These are phyloP conservation scores for Kodamaea anthophila DNA, from an alignment of 1,139 yeast species.

Conservation along the genomic window DNA sequence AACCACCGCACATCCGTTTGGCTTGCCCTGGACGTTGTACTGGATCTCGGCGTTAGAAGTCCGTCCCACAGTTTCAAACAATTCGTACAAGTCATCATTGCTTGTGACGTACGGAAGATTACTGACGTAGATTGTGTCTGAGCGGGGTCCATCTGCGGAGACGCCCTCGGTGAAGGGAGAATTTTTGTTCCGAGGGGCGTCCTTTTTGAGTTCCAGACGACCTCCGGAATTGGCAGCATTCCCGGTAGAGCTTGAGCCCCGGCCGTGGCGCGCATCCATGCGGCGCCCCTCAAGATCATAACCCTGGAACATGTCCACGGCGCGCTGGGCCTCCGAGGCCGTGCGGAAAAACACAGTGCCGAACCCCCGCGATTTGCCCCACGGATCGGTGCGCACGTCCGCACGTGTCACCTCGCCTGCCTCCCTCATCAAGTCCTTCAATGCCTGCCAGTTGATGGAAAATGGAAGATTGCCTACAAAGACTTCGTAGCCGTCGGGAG, in stretches of 20 bases:
- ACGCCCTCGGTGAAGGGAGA: conserved; percentile 62
- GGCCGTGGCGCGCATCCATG: conserved; percentile 67
- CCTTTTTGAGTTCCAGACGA: conserved; percentile 6
- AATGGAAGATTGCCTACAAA: conserved; percentile 83
- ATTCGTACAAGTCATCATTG: conserved; percentile 74
- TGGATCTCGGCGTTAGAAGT: conserved; percentile 77
- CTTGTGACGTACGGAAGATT: conserved; percentile 89
- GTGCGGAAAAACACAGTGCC: conserved; percentile 68
- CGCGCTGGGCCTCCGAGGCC: conserved; percentile 55
- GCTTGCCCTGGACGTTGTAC: conserved; percentile 56
- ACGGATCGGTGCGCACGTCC: conserved; percentile 61
- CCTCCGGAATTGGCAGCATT: background rate
- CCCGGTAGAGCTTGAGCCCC: conserved; percentile 11
- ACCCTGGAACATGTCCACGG: conserved; percentile 62
- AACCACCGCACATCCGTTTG: conserved; percentile 82
- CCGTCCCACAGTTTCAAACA: conserved; percentile 80
- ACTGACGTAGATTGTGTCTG: conserved; percentile 59
- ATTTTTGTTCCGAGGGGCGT: conserved; percentile 19
- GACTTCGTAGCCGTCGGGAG: conserved; percentile 53
- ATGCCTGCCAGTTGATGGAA: conserved; percentile 73
- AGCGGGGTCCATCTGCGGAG: conserved; percentile 56
- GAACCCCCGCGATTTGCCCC: conserved; percentile 80
- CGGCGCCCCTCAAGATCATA: conserved; percentile 62
- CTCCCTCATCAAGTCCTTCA: conserved; percentile 76
- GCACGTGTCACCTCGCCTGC: conserved; percentile 77